Evolutionary conservation across 441 rosid species (phyloP), one percentile per base, ranked within the genome.

Genomic region (Brassica balearica): DNA sequence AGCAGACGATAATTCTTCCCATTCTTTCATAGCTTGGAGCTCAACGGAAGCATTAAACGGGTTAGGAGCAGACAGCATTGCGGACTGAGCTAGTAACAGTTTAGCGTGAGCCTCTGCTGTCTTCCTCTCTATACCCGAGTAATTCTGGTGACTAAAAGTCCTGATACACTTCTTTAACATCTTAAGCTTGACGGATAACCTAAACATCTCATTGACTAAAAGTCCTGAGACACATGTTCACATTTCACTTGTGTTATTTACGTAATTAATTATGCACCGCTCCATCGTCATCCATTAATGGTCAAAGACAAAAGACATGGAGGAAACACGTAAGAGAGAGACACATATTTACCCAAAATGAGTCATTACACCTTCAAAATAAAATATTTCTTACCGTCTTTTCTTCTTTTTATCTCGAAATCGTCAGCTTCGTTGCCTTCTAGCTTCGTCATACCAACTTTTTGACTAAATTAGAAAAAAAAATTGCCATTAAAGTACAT

Each of bases 261-360:
- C 46, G 34, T 29, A 29, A 29, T 29, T 78, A 22, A 61, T 66
- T 78, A 66, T 66, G 68, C 36, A 72, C 81, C 81, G 65, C 81
- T 43, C 69, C 81, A 78, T 78, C 73, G 69, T 78, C 59, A 78
- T 78, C 81, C 77, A 65, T 59, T 43, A 19, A 32, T 19, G 73
- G 64, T 72, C 15, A 32, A 66, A 59, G 64, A 72, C 81, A 59
- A 72, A 59, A 17, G 19, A 59, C 81, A 59, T 60, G 58, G 77
- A 29, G 34, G 34, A 78, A 29, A 59, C 77, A 67, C 81, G 81
- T 78, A 32, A 72, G 29, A 78, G 20, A 58, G 25, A 29, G 17
- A 77, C 36, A 27, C n/a, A 11, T 4, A 6, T 3, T 69, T 36
- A 25, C 81, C 48, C 55, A 41, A 32, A 65, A 65, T 60, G 15